These are phyloP conservation scores for Podospora sp. DNA, from an alignment of 495 filamentous ascomycete genomes.

Conservation along the genomic window DNA sequence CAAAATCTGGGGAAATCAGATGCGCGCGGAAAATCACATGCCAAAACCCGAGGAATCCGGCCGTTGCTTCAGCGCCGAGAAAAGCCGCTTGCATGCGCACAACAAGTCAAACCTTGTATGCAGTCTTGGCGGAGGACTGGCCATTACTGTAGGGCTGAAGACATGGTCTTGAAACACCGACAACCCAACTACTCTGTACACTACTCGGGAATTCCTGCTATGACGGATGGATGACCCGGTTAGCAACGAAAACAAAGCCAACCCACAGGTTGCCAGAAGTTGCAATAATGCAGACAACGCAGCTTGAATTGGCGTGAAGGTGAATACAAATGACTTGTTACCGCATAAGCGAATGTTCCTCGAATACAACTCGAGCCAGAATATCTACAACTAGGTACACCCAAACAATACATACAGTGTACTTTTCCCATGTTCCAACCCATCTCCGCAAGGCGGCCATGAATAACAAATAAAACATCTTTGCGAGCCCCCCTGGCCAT, in stretches of 20 bases:
- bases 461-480: too few species aligned
- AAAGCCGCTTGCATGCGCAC: background rate
- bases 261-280: too few species aligned
- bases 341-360: too few species aligned
- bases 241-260: too few species aligned
- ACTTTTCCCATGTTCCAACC: background rate
- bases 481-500: background rate
- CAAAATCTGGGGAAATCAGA: background rate
- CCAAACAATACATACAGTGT: background rate
- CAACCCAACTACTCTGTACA: too few species aligned
- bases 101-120: background rate
- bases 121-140: background rate
- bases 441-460: too few species aligned
- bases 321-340: too few species aligned
- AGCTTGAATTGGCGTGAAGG: too few species aligned
- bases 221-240: too few species aligned
- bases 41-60: constrained; percentile 2
- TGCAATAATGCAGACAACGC: too few species aligned
- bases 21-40: constrained; percentile 19
- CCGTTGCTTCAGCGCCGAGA: background rate
- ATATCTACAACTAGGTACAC: background rate
- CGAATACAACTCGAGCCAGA: background rate
- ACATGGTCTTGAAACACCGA: too few species aligned
- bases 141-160: background rate
- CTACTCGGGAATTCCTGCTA: too few species aligned